Evolutionary conservation across 768 basidiomycete species (phyloP).

Genomic region (Hydnomerulius pinastri): DNA sequence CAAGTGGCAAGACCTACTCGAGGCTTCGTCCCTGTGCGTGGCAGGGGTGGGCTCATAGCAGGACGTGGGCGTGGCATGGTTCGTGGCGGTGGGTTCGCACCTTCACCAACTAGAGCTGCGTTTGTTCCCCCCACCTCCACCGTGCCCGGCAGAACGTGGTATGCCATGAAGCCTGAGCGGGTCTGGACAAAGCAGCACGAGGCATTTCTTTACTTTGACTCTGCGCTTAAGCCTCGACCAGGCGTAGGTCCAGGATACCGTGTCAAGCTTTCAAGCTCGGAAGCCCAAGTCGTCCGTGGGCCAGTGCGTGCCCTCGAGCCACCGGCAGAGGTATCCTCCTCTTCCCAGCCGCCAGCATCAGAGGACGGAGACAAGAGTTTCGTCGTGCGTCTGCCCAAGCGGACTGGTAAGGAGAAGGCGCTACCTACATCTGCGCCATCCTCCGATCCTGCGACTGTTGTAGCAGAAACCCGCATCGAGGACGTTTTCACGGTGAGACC

Average conservation of each 20-base stretch:
- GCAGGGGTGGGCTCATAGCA: slow-evolving; percentile 47
- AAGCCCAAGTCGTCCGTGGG: slow-evolving; percentile 45
- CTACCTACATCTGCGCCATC: neutral
- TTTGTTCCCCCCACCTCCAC: slow-evolving; percentile 28
- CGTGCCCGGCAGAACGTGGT: slow-evolving; percentile 59
- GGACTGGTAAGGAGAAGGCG: slow-evolving; percentile 38
- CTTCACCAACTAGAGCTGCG: slow-evolving; percentile 33
- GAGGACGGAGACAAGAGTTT: slow-evolving; percentile 49
- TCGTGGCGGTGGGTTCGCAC: slow-evolving; percentile 41
- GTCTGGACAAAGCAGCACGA: slow-evolving; percentile 87
- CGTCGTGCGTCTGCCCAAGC: slow-evolving; percentile 57
- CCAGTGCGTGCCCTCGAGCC: slow-evolving; percentile 14
- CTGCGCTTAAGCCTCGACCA: slow-evolving; percentile 55
- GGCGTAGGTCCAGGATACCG: slow-evolving; percentile 57
- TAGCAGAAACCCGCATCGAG: slow-evolving; percentile 45
- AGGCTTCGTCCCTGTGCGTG: slow-evolving; percentile 42
- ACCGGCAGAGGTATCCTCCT: slow-evolving; percentile 14
- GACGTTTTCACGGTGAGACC: slow-evolving; percentile 63
- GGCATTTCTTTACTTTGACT: slow-evolving; percentile 67
- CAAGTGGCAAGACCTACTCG: slow-evolving; percentile 31
- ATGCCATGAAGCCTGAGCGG: slow-evolving; percentile 73
- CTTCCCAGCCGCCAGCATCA: slow-evolving; percentile 27
- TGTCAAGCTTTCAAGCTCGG: slow-evolving; percentile 61
- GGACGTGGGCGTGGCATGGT: slow-evolving; percentile 47
- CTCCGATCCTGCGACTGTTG: slow-evolving; percentile 22